Conservation (phyloP, 1,284 basidiomycete genomes). For the Sanghuangporus sanghuang region DNA sequence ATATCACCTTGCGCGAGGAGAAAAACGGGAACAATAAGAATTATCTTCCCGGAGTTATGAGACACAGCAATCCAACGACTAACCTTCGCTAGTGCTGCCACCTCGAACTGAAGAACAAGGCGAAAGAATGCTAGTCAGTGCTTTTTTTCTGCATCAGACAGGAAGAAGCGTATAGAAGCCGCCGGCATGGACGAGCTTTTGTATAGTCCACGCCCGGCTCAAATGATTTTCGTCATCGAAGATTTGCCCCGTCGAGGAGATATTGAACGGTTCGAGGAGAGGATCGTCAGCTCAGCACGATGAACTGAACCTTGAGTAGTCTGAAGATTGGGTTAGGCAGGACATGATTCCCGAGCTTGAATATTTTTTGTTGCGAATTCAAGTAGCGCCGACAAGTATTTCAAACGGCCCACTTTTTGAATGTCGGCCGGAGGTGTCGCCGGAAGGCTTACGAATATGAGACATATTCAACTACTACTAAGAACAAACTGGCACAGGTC, state of each 20-base stretch:
- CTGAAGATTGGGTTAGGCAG: not conserved
- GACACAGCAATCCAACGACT: conserved; percentile 2
- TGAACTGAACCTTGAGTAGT: not conserved
- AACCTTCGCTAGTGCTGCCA: not conserved
- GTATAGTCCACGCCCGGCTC: not conserved
- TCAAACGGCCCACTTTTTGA: not conserved
- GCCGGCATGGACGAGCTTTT: not conserved
- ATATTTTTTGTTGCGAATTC: not conserved
- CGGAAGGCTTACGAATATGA: not conserved
- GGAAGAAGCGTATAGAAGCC: not conserved
- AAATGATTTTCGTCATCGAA: not conserved
- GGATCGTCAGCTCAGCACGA: not conserved
- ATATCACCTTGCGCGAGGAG: not conserved
- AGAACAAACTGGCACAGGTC: not conserved
- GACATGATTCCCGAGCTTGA: not conserved
- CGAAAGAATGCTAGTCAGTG: not conserved
- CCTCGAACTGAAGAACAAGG: not conserved
- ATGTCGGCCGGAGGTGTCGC: too few species aligned
- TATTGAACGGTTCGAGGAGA: not conserved
- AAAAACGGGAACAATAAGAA: conserved; percentile 1
- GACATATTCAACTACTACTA: not conserved
- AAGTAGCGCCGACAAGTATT: not conserved
- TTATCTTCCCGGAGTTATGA: not conserved
- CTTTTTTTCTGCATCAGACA: not conserved
- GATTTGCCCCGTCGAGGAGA: not conserved